Conservation (phyloP, 805 yeast genomes). For the Candida ponderosae region DNA sequence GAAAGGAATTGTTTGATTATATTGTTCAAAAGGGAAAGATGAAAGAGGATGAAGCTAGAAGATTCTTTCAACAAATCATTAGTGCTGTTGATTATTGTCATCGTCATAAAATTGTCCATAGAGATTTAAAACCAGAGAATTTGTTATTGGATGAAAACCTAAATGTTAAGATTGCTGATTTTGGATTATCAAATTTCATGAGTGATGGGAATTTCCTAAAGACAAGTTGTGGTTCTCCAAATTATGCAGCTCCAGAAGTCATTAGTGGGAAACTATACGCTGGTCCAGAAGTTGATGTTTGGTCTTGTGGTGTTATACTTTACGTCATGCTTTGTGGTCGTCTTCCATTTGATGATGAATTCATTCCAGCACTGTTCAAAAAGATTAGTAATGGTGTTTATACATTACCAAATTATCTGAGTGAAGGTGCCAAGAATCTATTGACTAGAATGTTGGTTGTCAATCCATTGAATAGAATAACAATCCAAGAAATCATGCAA, state of each 20-base stretch:
- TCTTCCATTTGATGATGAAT: constrained; percentile 93
- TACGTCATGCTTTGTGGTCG: constrained; percentile 96
- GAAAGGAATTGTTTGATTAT: constrained; percentile 92
- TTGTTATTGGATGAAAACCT: constrained; percentile 79
- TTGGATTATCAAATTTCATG: constrained; percentile 92
- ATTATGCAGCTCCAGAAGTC: constrained; percentile 97
- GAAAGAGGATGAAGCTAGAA: constrained; percentile 85
- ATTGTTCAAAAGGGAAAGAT: constrained; percentile 90
- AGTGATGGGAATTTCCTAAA: constrained; percentile 94
- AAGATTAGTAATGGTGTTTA: constrained; percentile 91
- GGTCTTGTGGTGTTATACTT: constrained; percentile 94
- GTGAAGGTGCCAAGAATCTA: constrained; percentile 77
- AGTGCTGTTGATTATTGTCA: constrained; percentile 97
- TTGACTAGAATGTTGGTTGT: constrained; percentile 89
- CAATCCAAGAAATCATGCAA: constrained; percentile 85
- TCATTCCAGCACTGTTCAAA: constrained; percentile 89
- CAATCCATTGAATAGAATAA: constrained; percentile 87
- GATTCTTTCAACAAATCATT: constrained; percentile 93
- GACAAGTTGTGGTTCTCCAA: constrained; percentile 94
- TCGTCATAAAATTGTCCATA: constrained; percentile 90
- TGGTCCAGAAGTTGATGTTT: constrained; percentile 96
- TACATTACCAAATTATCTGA: constrained; percentile 78
- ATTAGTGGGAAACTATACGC: constrained; percentile 92
- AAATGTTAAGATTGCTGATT: constrained; percentile 94
- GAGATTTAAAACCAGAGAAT: constrained; percentile 96